Evolutionary conservation across 192 early-diverging fungal species (phyloP).

Genomic region (Podochytrium sp.): DNA sequence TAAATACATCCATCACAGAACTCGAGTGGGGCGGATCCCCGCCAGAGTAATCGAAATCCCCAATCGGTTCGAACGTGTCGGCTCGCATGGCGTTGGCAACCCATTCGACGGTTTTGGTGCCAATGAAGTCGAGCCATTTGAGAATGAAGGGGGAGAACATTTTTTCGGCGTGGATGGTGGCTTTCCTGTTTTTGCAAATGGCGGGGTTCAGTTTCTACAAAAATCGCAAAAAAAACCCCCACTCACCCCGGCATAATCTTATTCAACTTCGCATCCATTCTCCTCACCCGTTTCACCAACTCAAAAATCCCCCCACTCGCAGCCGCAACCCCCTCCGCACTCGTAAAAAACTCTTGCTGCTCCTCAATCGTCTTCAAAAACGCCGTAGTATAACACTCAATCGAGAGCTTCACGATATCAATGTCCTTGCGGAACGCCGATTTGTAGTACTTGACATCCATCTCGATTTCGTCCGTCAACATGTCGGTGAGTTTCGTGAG

Average conservation of each 20-base stretch:
- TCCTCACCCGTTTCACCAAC: slow-evolving; percentile 46
- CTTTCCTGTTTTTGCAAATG: slow-evolving; percentile 26
- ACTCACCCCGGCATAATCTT: slow-evolving; percentile 49
- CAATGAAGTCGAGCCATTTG: slow-evolving; percentile 53
- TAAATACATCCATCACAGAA: slow-evolving; percentile 58
- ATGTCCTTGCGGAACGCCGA: slow-evolving; percentile 52
- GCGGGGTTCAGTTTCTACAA: background rate
- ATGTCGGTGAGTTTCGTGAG: slow-evolving; percentile 53
- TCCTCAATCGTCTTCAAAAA: slow-evolving; percentile 53
- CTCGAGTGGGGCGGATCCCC: slow-evolving; percentile 36
- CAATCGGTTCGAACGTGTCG: slow-evolving; percentile 54
- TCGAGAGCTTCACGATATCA: slow-evolving; percentile 53
- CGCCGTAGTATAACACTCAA: slow-evolving; percentile 51
- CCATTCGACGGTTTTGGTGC: slow-evolving; percentile 52
- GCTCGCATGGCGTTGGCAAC: slow-evolving; percentile 57
- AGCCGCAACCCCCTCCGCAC: slow-evolving; percentile 44
- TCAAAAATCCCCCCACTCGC: slow-evolving; percentile 50
- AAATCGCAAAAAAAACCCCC: background rate
- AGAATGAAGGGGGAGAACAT: slow-evolving; percentile 58
- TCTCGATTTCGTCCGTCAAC: slow-evolving; percentile 58
- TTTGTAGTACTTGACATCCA: slow-evolving; percentile 55
- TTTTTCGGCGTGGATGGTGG: slow-evolving; percentile 53
- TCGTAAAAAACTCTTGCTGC: slow-evolving; percentile 41
- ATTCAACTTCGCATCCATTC: slow-evolving; percentile 51
- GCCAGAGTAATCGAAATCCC: slow-evolving; percentile 26